These are phyloP conservation scores for Ganoderma resinaceum DNA, from an alignment of 1,284 basidiomycete genomes.

Conservation along the genomic window DNA sequence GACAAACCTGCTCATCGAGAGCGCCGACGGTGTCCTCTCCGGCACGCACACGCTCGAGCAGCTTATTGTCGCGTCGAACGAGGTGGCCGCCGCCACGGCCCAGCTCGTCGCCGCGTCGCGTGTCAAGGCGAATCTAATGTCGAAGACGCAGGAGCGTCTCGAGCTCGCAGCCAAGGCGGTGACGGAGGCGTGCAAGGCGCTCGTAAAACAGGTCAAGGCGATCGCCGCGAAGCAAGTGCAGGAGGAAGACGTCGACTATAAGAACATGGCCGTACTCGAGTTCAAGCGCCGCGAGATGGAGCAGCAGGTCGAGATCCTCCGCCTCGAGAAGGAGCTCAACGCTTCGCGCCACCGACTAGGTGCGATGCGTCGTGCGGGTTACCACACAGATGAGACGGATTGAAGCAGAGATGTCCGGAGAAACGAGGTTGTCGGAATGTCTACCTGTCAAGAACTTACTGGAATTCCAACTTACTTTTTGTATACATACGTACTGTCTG, in stretches of 20 bases:
- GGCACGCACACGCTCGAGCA: slow-evolving; percentile 98
- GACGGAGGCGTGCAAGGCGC: slow-evolving; percentile 97
- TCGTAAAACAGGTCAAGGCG: slow-evolving; percentile 96
- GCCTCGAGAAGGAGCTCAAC: slow-evolving; percentile 94
- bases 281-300: slow-evolving; percentile 99
- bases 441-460: neutral
- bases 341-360: slow-evolving; percentile 88
- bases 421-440: neutral
- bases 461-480: slow-evolving; percentile 16
- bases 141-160: slow-evolving; percentile 95
- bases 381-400: slow-evolving; percentile 76
- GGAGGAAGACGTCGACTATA: slow-evolving; percentile 89
- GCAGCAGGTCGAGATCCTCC: slow-evolving; percentile 97
- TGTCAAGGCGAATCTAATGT: slow-evolving; percentile 99
- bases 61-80: slow-evolving; percentile 98
- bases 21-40: slow-evolving; percentile 96
- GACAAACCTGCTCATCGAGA: slow-evolving; percentile 96
- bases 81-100: slow-evolving; percentile 95
- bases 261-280: slow-evolving; percentile 92
- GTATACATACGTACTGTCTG: slow-evolving; percentile 11
- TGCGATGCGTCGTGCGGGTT: slow-evolving; percentile 91
- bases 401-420: slow-evolving; percentile 17
- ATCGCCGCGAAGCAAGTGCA: slow-evolving; percentile 85
- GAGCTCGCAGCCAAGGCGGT: slow-evolving; percentile 98
- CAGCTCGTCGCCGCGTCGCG: slow-evolving; percentile 98